phyloP scores from a whole-genome alignment of 345 rosid species.

The Heritiera fomes region DNA sequence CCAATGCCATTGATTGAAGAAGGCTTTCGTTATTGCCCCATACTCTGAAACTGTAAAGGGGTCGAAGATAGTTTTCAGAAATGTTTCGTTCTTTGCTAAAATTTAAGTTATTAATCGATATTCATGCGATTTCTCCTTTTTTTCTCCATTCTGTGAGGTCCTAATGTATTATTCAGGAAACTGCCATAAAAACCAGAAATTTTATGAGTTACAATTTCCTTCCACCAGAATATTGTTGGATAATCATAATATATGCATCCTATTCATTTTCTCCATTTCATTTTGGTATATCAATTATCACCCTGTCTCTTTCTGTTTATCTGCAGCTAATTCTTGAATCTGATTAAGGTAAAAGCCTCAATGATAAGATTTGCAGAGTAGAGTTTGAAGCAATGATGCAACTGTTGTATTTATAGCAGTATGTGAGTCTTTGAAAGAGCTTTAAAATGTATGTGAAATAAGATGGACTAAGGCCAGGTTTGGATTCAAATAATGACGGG shows the following conservation, averaged over 20 bases:
- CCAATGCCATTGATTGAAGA: slow-evolving; percentile 16
- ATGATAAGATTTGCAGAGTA: no score
- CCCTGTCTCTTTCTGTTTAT: not conserved
- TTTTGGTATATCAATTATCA: not conserved
- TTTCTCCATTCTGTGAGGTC: slow-evolving; percentile 16
- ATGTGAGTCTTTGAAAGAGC: no score
- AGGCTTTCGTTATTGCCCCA: slow-evolving; percentile 20
- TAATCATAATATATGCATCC: not conserved
- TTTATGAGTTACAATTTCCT: slow-evolving; percentile 10
- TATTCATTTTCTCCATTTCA: not conserved
- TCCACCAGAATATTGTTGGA: not conserved
- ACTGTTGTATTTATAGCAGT: not conserved
- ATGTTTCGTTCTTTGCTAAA: not conserved
- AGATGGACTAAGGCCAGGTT: no score
- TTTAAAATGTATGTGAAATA: no score
- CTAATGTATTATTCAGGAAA: slow-evolving; percentile 24
- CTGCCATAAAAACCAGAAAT: slow-evolving; percentile 10
- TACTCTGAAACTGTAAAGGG: slow-evolving; percentile 16
- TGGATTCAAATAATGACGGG: no score
- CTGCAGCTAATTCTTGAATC: not conserved
- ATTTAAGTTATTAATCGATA: not conserved
- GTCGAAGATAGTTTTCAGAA: not conserved
- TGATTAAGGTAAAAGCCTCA: not conserved
- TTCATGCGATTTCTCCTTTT: not conserved
- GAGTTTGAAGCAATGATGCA: no score